Base-by-base conservation (phyloP, 2,329 filamentous ascomycete genomes). In the Ascochyta pisi region DNA sequence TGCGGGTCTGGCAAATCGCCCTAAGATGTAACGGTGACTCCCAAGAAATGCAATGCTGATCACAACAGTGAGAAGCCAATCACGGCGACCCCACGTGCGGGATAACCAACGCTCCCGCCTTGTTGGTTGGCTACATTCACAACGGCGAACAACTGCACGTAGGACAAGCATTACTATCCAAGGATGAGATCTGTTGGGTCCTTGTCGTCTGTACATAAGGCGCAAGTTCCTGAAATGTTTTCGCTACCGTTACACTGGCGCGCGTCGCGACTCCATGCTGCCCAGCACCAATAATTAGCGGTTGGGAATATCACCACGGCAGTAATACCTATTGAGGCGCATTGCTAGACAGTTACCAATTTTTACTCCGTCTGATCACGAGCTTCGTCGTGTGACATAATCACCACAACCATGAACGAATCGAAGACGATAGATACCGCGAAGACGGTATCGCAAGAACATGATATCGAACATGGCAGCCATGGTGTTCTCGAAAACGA, bases 391-490 rank as follows among this genome's bases (percentile, higher is more conserved):
- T 22, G 35, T 45, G 34, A 40, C 27, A 13, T 38, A 6, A 31
- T 6, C 13, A 3, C n/a, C 19, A 3, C n/a, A 24, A 22, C 6
- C 22, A 55, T 55, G 46, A 26, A 10, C 12, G 45, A 45, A 44
- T 37, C 33, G 5, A 48, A 50, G 37, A 16, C 31, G 3, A 13
- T 45, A 23, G 39, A 40, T 19, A 16, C 47, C 15, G 49, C 60
- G 3, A 58, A 57, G 50, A 53, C 33, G 39, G 50, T 46, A 29
- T 9, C 37, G 26, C 53, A 58, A 13, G 57, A 52, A 15, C 29
- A 47, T 10, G 60, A 61, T 46, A 46, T 63, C 13, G 62, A 62
- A 46, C 45, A 42, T 3, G 33, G 48, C 2, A 50, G n/a, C 22
- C 38, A 33, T 13, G 42, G 42, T 9, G 12, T 43, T 34, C n/a